These are phyloP conservation scores for Vairimorpha necatrix DNA, from an alignment of 371 early-diverging fungal species.

Conservation along the genomic window DNA sequence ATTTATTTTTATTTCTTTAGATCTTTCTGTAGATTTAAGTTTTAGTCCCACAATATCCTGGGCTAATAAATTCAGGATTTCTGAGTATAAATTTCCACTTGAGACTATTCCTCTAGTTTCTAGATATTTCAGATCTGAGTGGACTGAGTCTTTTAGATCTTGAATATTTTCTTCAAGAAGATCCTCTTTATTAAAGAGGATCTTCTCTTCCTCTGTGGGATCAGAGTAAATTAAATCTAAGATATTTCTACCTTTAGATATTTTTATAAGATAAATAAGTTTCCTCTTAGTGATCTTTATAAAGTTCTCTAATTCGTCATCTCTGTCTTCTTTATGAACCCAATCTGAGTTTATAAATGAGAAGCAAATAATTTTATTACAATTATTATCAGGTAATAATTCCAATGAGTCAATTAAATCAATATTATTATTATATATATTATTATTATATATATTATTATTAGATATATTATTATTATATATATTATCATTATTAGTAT, in stretches of 20 bases:
- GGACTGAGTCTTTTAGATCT: slow-evolving; percentile 24
- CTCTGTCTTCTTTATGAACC: slow-evolving; percentile 20
- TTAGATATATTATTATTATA: no score
- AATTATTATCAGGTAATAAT: slow-evolving; percentile 9
- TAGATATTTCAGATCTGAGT: slow-evolving; percentile 48
- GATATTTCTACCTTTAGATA: slow-evolving; percentile 37
- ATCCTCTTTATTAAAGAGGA: neutral
- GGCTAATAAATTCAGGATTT: slow-evolving; percentile 55
- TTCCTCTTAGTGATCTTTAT: slow-evolving; percentile 36
- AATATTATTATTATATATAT: no score
- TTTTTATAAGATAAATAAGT: slow-evolving; percentile 32
- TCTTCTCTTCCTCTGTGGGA: slow-evolving; percentile 25
- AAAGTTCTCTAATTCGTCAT: slow-evolving; percentile 39
- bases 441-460: neutral
- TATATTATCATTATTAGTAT: slow-evolving; percentile 1
- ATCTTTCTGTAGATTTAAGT: slow-evolving; percentile 37
- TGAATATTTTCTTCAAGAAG: neutral
- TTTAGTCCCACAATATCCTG: slow-evolving; percentile 52
- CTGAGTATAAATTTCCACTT: slow-evolving; percentile 37
- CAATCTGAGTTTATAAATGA: slow-evolving; percentile 41
- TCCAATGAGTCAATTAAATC: slow-evolving; percentile 1
- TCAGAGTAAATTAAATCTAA: slow-evolving; percentile 20
- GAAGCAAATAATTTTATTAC: slow-evolving; percentile 14
- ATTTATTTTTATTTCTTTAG: slow-evolving; percentile 58
- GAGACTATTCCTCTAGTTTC: slow-evolving; percentile 37